These are phyloP conservation scores for Apiospora marii DNA, from an alignment of 2,329 filamentous ascomycete genomes.

Conservation along the genomic window DNA sequence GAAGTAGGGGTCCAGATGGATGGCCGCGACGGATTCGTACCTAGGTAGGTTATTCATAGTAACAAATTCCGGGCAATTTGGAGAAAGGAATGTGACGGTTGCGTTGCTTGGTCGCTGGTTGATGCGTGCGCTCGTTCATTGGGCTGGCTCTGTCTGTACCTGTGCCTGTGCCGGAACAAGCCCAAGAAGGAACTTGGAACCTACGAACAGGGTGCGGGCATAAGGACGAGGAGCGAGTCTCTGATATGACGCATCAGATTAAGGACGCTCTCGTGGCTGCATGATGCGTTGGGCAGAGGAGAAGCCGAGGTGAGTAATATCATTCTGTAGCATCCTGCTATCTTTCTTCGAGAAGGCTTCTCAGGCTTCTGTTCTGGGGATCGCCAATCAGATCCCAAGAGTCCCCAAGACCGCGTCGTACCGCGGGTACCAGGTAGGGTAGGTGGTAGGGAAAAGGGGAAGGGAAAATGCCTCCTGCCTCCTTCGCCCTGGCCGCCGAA, in stretches of 20 bases:
- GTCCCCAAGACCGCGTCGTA: not conserved
- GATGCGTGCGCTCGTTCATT: conserved; percentile 1
- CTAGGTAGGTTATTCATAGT: conserved; percentile 19
- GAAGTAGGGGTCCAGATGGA: conserved; percentile 9
- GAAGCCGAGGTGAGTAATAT: conserved; percentile 8
- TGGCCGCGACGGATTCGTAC: not conserved
- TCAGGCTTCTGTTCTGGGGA: not conserved
- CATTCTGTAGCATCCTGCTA: conserved; percentile 2
- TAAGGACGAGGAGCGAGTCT: not conserved
- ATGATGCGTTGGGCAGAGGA: conserved; percentile 16
- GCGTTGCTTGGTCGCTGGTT: conserved; percentile 2
- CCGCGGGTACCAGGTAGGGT: not conserved
- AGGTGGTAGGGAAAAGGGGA: not conserved
- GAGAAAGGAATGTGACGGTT: conserved; percentile 3
- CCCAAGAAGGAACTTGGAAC: not conserved
- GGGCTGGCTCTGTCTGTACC: not conserved
- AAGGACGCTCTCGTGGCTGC: not conserved
- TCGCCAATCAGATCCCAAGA: not conserved
- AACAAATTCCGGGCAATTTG: conserved; percentile 18
- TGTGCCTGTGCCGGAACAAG: not conserved
- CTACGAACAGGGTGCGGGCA: not conserved
- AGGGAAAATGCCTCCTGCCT: not conserved
- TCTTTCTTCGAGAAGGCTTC: conserved; percentile 11
- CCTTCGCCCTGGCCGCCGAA: conserved; percentile 3
- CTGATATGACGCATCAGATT: conserved; percentile 22